These are phyloP conservation scores for Lepraria neglecta DNA, from an alignment of 495 filamentous ascomycete genomes.

Conservation along the genomic window DNA sequence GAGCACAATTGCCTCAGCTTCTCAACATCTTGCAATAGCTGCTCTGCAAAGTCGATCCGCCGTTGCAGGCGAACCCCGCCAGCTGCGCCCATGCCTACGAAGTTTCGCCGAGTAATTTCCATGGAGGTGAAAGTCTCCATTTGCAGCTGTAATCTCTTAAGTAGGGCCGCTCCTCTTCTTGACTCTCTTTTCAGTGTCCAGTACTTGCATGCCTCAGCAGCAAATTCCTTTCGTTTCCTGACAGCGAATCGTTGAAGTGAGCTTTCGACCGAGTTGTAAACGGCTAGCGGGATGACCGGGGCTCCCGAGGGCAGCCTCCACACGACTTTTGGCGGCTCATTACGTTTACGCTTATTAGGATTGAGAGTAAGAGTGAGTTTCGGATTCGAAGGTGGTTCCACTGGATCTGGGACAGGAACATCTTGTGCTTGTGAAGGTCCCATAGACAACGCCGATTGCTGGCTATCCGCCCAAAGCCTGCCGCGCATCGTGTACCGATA, in stretches of 20 bases:
- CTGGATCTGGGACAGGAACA: constrained; percentile 25
- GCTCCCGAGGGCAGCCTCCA: constrained; percentile 96
- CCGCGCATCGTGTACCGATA: constrained; percentile 83
- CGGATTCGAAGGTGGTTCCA: constrained; percentile 31
- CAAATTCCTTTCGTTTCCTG: constrained; percentile 81
- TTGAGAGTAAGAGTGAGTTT: constrained; percentile 56
- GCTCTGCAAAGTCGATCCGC: constrained; percentile 80
- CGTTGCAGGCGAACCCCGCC: constrained; percentile 70
- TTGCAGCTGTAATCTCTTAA: constrained; percentile 88
- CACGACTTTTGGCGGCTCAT: constrained; percentile 56
- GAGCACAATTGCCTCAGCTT: constrained; percentile 62
- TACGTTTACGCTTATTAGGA: constrained; percentile 69
- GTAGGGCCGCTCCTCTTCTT: constrained; percentile 77
- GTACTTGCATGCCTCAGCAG: constrained; percentile 87
- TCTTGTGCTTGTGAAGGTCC: constrained; percentile 58
- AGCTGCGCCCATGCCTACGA: constrained; percentile 79
- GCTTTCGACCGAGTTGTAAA: constrained; percentile 72
- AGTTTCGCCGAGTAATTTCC: constrained; percentile 91
- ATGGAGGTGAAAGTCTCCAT: constrained; percentile 93
- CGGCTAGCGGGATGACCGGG: constrained; percentile 81
- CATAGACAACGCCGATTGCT: constrained; percentile 74
- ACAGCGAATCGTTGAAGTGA: constrained; percentile 75
- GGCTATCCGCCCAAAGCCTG: constrained; percentile 83
- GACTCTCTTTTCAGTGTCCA: constrained; percentile 97
- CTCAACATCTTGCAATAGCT: constrained; percentile 67